phyloP scores from a whole-genome alignment of 495 filamentous ascomycete genomes.

The Hypomontagnella submonticulosa region DNA sequence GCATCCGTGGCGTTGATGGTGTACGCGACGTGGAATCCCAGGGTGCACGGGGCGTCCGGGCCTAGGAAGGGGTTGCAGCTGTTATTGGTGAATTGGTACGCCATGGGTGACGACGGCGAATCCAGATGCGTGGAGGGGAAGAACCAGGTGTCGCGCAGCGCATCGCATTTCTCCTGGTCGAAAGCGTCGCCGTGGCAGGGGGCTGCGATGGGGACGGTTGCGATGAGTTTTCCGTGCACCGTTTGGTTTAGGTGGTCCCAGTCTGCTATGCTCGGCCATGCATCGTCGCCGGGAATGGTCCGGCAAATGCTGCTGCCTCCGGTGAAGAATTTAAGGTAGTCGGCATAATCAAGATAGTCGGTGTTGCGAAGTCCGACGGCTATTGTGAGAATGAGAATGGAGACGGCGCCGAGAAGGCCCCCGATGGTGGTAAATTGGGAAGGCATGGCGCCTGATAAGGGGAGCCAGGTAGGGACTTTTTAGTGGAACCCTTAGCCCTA shows the following conservation, averaged over 20 bases:
- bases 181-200: constrained; percentile 54
- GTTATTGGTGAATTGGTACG: constrained; percentile 24
- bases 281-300: constrained; percentile 58
- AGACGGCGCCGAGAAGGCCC: too few species aligned
- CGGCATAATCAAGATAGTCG: too few species aligned
- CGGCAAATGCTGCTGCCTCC: constrained; percentile 6
- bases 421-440: too few species aligned
- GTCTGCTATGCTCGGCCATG: constrained; percentile 55
- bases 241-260: constrained; percentile 56
- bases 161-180: constrained; percentile 26
- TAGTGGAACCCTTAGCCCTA: too few species aligned
- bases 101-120: constrained; percentile 23
- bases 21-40: constrained; percentile 69
- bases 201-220: constrained; percentile 59
- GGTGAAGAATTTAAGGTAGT: background rate
- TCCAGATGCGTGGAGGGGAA: constrained; percentile 39
- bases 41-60: constrained; percentile 55
- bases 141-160: constrained; percentile 32
- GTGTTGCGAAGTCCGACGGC: too few species aligned
- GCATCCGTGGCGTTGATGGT: constrained; percentile 58
- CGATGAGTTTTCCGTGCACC: constrained; percentile 54
- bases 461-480: too few species aligned
- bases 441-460: too few species aligned
- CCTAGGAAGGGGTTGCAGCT: constrained; percentile 27
- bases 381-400: too few species aligned